Evolutionary conservation across 1,284 basidiomycete genomes (phyloP).

Genomic region (Fomitopsis pinicola): DNA sequence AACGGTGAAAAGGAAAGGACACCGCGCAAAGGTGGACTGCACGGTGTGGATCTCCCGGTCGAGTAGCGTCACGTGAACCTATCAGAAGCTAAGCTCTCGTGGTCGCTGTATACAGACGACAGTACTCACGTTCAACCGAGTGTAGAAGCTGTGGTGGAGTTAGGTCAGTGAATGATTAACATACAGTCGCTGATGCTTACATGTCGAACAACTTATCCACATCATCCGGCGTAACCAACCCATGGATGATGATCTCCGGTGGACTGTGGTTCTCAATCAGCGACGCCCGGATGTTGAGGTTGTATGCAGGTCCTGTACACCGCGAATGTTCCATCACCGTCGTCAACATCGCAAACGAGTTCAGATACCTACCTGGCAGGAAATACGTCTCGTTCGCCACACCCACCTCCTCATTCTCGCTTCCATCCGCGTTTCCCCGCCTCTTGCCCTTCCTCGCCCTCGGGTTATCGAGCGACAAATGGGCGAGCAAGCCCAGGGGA

Average conservation of each 20-base stretch:
- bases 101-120: constrained; percentile 2
- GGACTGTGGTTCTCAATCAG: constrained; percentile 78
- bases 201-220: constrained; percentile 82
- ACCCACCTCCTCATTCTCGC: constrained; percentile 65
- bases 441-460: constrained; percentile 34
- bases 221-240: constrained; percentile 74
- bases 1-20: constrained; percentile 80
- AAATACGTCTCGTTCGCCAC: constrained; percentile 83
- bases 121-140: constrained; percentile 58
- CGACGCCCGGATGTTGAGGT: constrained; percentile 62
- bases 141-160: constrained; percentile 53
- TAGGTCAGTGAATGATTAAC: not conserved
- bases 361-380: constrained; percentile 52
- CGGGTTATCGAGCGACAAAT: constrained; percentile 56
- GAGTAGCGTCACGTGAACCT: constrained; percentile 73
- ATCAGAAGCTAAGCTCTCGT: constrained; percentile 1
- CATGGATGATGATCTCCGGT: constrained; percentile 80
- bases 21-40: constrained; percentile 67
- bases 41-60: constrained; percentile 74
- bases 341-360: not conserved
- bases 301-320: constrained; percentile 57
- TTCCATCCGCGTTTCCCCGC: constrained; percentile 32
- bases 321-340: not conserved
- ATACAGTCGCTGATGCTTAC: constrained; percentile 40
- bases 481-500: constrained; percentile 70